A percentile compares a stretch with the other conserved stretches of the same genome.
Evolutionary conservation across 305 asterid genomes (phyloP).

Genomic region (Ajuga reptans): DNA sequence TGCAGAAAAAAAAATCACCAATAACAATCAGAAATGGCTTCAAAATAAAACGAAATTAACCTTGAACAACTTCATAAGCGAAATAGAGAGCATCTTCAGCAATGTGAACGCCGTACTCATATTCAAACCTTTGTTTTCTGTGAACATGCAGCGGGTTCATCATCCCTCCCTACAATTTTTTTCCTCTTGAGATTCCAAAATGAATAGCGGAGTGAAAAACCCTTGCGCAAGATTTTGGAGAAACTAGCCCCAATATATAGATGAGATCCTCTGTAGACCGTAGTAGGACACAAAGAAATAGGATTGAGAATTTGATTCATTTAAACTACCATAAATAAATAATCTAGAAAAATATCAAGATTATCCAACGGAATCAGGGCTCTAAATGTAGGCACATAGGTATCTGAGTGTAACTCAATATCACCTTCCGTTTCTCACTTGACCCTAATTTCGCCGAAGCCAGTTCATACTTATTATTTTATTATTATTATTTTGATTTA

Average conservation of each 20-base stretch:
- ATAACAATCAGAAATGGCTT: too few species aligned
- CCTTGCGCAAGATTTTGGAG: constrained; percentile 5
- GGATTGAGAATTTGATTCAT: background rate
- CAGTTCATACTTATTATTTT: too few species aligned
- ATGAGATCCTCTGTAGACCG: background rate
- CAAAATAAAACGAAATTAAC: background rate
- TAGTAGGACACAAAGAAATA: background rate
- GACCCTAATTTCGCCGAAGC: background rate
- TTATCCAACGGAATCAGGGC: background rate
- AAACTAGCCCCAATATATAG: background rate
- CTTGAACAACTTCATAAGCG: background rate
- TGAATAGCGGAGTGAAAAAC: background rate
- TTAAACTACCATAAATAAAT: background rate
- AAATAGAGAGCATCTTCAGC: background rate
- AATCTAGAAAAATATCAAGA: background rate
- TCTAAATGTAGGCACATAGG: background rate
- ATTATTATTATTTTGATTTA: too few species aligned
- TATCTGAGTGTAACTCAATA: too few species aligned
- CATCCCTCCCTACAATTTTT: background rate
- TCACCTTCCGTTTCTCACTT: background rate
- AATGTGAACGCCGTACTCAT: background rate
- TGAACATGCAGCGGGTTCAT: background rate
- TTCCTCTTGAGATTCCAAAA: background rate
- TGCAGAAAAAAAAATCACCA: background rate
- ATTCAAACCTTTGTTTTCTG: background rate